Evolutionary conservation across 306 rosid genomes (phyloP), one percentile per base, ranked within the genome.

Genomic region (Ammopiptanthus mongolicus): DNA sequence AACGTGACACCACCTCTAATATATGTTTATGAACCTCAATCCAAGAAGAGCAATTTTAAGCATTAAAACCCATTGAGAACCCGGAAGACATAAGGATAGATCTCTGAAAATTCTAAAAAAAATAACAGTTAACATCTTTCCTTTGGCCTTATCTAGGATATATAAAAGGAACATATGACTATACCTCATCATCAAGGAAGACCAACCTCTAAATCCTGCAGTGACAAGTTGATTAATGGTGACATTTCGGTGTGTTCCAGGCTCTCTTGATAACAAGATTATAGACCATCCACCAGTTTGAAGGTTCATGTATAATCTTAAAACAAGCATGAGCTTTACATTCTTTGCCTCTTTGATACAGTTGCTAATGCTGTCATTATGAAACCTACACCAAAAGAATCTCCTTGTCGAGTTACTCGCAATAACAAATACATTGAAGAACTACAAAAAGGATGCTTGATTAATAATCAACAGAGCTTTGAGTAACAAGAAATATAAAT

Each of bases 131-230:
- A 12, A 60, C 10, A 69, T 48, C n/a, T 22, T 59, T 42, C 21
- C 5, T 34, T 52, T 52, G 46, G 19, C 42, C 11, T 55, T 44
- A 39, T 31, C 28, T 34, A 64, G 28, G 29, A 56, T 17, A 15
- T 36, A 53, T 14, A 25, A 29, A 78, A 42, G 63, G 72, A 78
- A 65, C 56, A 55, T 47, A 37, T 36, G 75, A 74, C 14, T 60
- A 23, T 87, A 93, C 98, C 98, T 86, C 98, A 93, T 86, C 44
- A 89, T 66, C 89, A 93, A 79, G 58, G 84, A 79, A 18, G 86
- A 84, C 96, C 96, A 84, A 51, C 61, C 88, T 33, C 76, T 82
- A 60, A 56, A 86, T 29, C 98, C 98, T 2, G 84, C 83, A 50
- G 93, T 75, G 68, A 71, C 22, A 79, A 93, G 97, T 63, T 53